Base-by-base conservation (phyloP, 768 basidiomycete species). In the Kwoniella bestiolae region DNA sequence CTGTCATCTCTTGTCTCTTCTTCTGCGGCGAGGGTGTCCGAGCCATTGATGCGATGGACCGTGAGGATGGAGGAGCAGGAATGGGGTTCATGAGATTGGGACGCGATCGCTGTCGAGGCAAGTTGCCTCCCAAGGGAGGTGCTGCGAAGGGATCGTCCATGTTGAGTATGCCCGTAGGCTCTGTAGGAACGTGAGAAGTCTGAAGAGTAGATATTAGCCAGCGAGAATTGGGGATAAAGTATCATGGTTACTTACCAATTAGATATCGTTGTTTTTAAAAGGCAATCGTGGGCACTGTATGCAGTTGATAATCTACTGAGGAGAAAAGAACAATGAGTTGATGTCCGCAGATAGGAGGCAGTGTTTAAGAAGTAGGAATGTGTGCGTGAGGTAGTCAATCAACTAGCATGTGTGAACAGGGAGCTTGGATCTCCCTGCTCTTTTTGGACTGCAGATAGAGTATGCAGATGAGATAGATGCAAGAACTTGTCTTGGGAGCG, bases 81-180 rank as follows among this genome's bases (percentile, higher is more conserved):
- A 59, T 61, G 35, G 55, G 56, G 41, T 73, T 66, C 3, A 41
- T 16, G 9, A 73, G 63, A 46, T 73, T 69, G 5, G 71, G 68
- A n/a, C 71, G 65, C 8, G 71, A 73, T 14, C 68, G 65, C 44
- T 69, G 65, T 18, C 71, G 68, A 44, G 68, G 71, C 18, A 73
- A 32, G 11, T 62, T 35, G 23, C 59, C 50, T n/a, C 29, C 25
- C 18, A n/a, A 5, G 8, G 52, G 50, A 7, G 65, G 58, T 9
- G 25, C 44, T 3, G 61, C 50, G 59, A 73, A 73, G 16, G 68
- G 68, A 38, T 73, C 71, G 38, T 67, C 71, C 71, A 73, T 73
- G 35, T 4, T 63, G 65, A 5, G 32, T 26, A 21, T 52, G 60
- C 32, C 50, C 32, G 23, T 9, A 50, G 32, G 49, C 50, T 21